These are phyloP conservation scores for Thamnidium elegans DNA, from an alignment of 192 early-diverging fungal species.

Conservation along the genomic window DNA sequence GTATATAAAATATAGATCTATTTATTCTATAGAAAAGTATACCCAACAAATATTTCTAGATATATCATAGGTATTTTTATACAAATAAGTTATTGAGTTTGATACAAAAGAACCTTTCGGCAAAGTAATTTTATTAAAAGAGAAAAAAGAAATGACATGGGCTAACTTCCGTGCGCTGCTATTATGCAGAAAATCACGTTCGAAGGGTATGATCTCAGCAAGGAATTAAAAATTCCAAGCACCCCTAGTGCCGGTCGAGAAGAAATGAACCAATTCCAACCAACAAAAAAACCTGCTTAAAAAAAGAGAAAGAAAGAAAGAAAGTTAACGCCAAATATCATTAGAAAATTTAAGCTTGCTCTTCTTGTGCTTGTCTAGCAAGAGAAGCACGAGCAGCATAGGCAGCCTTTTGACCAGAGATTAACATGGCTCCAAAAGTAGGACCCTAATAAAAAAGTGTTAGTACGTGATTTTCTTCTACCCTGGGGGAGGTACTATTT, in stretches of 20 bases:
- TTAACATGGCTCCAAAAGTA: conserved; percentile 61
- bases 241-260: conserved; percentile 44
- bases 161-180: conserved; percentile 25
- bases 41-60: too few species aligned
- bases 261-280: not conserved
- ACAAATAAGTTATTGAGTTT: too few species aligned
- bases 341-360: conserved; percentile 4
- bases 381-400: conserved; percentile 53
- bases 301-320: conserved; percentile 14
- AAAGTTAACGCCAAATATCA: conserved; percentile 15
- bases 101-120: too few species aligned
- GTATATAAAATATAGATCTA: too few species aligned
- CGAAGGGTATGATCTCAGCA: conserved; percentile 32
- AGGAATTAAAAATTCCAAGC: conserved; percentile 31
- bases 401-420: conserved; percentile 67
- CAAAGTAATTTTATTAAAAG: not conserved
- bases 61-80: too few species aligned
- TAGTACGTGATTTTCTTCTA: not conserved
- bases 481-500: too few species aligned
- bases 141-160: conserved; percentile 20
- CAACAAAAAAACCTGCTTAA: conserved; percentile 13
- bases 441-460: conserved; percentile 38
- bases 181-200: conserved; percentile 30
- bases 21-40: too few species aligned
- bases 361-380: conserved; percentile 31